Conservation (phyloP, 169 alveolate species). For the Eimeria acervulina region DNA sequence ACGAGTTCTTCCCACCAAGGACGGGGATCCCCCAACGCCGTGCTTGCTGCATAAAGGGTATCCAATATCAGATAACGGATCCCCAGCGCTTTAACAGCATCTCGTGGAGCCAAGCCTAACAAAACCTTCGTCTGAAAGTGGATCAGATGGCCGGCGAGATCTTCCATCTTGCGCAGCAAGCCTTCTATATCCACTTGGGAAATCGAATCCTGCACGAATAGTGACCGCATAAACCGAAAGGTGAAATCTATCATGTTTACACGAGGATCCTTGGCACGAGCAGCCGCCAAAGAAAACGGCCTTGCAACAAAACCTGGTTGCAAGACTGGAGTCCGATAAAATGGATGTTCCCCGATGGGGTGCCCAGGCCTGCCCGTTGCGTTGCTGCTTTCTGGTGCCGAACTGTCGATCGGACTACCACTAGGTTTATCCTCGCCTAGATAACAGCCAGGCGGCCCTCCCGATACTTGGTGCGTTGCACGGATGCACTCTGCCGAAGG, state of each 20-base stretch:
- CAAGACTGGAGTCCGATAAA: neutral
- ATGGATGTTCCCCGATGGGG: neutral
- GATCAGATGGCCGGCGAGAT: neutral
- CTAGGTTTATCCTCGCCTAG: neutral
- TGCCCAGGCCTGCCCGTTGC: neutral
- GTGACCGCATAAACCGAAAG: neutral
- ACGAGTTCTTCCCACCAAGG: conserved; percentile 15
- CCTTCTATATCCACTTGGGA: neutral
- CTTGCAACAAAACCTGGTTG: neutral
- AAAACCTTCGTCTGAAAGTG: neutral
- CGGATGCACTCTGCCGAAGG: neutral
- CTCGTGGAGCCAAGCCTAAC: neutral
- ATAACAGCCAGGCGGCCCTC: neutral
- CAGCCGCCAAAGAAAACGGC: neutral
- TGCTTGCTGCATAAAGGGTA: neutral
- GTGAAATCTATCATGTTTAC: neutral
- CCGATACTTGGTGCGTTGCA: neutral
- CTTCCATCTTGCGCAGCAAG: neutral
- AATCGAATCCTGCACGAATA: neutral
- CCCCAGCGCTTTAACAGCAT: neutral
- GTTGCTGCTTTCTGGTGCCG: neutral
- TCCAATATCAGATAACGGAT: conserved; percentile 10
- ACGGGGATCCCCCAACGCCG: neutral
- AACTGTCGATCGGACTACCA: neutral
- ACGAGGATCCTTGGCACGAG: neutral